Evolutionary conservation across 768 basidiomycete genomes (phyloP).

Genomic region (Pulveroboletus sp.): DNA sequence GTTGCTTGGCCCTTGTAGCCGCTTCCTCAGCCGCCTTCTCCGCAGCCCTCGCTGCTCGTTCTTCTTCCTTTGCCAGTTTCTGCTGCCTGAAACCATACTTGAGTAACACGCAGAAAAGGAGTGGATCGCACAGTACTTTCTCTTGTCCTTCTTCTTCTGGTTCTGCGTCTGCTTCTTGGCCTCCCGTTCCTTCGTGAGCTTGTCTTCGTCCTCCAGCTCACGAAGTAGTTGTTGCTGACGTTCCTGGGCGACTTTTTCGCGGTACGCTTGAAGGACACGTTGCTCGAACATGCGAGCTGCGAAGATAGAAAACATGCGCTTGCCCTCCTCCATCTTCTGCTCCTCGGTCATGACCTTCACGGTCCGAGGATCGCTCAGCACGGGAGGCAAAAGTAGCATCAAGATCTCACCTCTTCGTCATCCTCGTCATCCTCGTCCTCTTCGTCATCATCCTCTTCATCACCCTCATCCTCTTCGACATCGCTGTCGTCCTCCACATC

Average conservation of each 20-base stretch:
- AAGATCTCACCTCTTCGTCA: conserved; percentile 40
- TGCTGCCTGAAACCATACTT: conserved; percentile 56
- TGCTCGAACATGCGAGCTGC: conserved; percentile 99
- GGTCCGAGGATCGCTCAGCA: conserved; percentile 9
- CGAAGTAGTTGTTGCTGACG: conserved; percentile 88
- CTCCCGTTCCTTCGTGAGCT: conserved; percentile 78
- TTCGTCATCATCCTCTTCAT: conserved; percentile 60
- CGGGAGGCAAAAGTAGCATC: neutral
- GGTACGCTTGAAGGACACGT: conserved; percentile 92
- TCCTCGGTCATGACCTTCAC: conserved; percentile 81
- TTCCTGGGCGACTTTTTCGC: conserved; percentile 95
- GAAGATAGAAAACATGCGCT: conserved; percentile 99
- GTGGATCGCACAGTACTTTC: conserved; percentile 54
- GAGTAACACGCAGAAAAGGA: conserved; percentile 3
- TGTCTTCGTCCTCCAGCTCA: conserved; percentile 95
- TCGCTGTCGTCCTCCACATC: conserved; percentile 61
- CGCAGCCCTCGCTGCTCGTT: conserved; percentile 75
- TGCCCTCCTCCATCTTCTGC: conserved; percentile 99
- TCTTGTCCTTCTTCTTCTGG: conserved; percentile 99
- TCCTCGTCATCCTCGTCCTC: conserved; percentile 51
- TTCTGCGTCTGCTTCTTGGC: conserved; percentile 89
- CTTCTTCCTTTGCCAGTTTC: conserved; percentile 90
- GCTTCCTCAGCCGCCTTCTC: conserved; percentile 87
- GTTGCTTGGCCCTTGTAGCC: conserved; percentile 68
- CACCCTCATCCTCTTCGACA: conserved; percentile 55